phyloP scores from a whole-genome alignment of 2,329 filamentous ascomycete genomes.

The Aspergillus phoenicis region DNA sequence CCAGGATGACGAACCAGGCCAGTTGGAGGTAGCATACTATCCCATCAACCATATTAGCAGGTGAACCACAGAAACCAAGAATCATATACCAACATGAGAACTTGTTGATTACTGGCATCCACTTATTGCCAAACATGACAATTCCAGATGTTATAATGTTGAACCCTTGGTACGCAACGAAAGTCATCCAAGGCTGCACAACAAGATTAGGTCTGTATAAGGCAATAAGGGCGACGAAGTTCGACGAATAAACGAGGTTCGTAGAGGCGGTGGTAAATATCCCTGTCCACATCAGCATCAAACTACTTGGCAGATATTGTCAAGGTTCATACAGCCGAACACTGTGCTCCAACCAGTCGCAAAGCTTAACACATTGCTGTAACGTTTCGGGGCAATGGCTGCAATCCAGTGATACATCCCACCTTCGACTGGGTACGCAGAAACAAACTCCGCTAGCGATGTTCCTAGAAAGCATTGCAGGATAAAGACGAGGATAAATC shows the following conservation, averaged over 20 bases:
- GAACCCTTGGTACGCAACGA: conserved; percentile 42
- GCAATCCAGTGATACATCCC: conserved; percentile 58
- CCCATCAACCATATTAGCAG: background rate
- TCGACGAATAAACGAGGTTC: conserved; percentile 49
- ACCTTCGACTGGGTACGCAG: conserved; percentile 52
- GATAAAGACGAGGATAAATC: conserved; percentile 52
- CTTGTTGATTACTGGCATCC: conserved; percentile 49
- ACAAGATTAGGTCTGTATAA: conserved; percentile 45
- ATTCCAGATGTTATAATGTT: conserved; percentile 49
- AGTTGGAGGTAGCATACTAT: conserved; percentile 51
- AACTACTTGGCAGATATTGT: background rate
- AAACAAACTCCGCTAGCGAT: conserved; percentile 53
- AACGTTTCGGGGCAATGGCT: conserved; percentile 47
- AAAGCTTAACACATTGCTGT: conserved; percentile 48
- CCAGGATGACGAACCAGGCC: conserved; percentile 51
- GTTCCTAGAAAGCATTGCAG: conserved; percentile 51
- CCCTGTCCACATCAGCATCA: conserved; percentile 32
- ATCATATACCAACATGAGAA: conserved; percentile 41
- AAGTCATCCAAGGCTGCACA: conserved; percentile 53
- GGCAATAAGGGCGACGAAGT: conserved; percentile 47
- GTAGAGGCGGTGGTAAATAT: conserved; percentile 51
- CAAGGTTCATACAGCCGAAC: conserved; percentile 36
- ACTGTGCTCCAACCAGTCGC: conserved; percentile 50
- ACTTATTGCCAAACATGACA: conserved; percentile 53
- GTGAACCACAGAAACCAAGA: background rate